These are phyloP conservation scores for Plenodomus lindquistii DNA, from an alignment of 2,329 filamentous ascomycete genomes.

Conservation along the genomic window DNA sequence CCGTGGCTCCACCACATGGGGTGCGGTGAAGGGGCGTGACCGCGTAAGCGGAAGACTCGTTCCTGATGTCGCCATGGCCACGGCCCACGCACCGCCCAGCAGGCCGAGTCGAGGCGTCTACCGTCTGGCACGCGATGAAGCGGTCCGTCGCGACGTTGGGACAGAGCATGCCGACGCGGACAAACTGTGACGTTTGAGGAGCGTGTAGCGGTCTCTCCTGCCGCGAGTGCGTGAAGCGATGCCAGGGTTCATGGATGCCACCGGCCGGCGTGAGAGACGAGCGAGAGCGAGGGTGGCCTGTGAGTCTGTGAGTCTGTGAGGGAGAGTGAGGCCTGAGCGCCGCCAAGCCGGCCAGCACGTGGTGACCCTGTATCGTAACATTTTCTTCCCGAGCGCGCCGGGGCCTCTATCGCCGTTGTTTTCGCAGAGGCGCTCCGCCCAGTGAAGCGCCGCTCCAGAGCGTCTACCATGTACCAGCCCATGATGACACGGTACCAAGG, in stretches of 20 bases:
- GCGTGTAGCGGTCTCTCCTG: slow-evolving; percentile 18
- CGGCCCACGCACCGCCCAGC: too few relatives aligned
- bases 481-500: too few relatives aligned
- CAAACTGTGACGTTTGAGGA: slow-evolving; percentile 25
- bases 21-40: slow-evolving; percentile 4
- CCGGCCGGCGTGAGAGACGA: slow-evolving; percentile 7
- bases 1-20: slow-evolving; percentile 16
- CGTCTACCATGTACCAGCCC: slow-evolving; percentile 8
- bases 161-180: slow-evolving; percentile 14
- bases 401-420: not conserved
- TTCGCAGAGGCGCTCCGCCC: not conserved
- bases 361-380: slow-evolving; percentile 23
- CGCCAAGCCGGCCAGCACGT: slow-evolving; percentile 26
- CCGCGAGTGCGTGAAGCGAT: slow-evolving; percentile 18
- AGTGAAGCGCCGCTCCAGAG: slow-evolving; percentile 1
- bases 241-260: slow-evolving; percentile 10
- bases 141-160: slow-evolving; percentile 21
- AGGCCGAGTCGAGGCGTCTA: not conserved
- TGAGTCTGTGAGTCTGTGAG: too few relatives aligned
- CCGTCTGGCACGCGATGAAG: slow-evolving; percentile 1
- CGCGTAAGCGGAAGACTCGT: slow-evolving; percentile 11
- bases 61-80: slow-evolving; percentile 15
- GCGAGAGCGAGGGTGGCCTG: too few relatives aligned
- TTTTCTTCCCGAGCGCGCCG: slow-evolving; percentile 11
- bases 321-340: slow-evolving; percentile 2